These are phyloP conservation scores for Verticillium klebahnii DNA, from an alignment of 2,329 filamentous ascomycete species.

Conservation along the genomic window DNA sequence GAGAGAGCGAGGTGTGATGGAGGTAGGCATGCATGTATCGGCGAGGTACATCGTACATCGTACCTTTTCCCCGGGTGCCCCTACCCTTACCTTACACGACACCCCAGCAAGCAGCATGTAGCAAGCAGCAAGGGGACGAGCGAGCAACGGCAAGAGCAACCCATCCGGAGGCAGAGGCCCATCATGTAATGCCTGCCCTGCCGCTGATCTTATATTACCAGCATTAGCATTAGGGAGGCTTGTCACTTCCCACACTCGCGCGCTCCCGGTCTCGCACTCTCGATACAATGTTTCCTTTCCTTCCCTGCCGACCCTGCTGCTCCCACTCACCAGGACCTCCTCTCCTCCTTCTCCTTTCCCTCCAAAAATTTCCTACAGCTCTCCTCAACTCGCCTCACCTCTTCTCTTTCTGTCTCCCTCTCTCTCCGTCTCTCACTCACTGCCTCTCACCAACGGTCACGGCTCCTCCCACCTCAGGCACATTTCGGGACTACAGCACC, in stretches of 20 bases:
- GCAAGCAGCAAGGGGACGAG: not conserved
- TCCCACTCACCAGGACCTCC: not conserved
- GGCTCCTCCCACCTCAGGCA: not conserved
- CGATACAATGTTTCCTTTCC: not conserved
- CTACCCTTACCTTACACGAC: not conserved
- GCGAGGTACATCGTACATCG: not conserved
- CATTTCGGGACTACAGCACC: not conserved
- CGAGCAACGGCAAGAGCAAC: not conserved
- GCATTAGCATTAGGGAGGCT: not conserved
- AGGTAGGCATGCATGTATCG: constrained; percentile 3
- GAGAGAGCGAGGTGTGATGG: not conserved
- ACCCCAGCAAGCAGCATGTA: not conserved
- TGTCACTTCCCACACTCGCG: not conserved
- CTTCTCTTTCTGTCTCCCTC: not conserved
- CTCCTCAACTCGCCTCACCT: not conserved
- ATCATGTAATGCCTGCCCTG: constrained; percentile 5
- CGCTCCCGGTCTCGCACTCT: not conserved
- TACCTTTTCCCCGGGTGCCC: not conserved
- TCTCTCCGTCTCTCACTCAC: not conserved
- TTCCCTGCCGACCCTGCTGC: constrained; percentile 1
- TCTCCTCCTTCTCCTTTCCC: not conserved
- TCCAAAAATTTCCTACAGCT: not conserved
- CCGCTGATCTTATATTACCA: constrained; percentile 5
- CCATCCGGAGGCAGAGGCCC: not conserved
- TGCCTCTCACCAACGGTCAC: not conserved